Percentiles rank a stretch among this genome's conserved stretches.
Conservation (phyloP, 805 yeast genomes). For the Yamadazyma tumulicola region DNA sequence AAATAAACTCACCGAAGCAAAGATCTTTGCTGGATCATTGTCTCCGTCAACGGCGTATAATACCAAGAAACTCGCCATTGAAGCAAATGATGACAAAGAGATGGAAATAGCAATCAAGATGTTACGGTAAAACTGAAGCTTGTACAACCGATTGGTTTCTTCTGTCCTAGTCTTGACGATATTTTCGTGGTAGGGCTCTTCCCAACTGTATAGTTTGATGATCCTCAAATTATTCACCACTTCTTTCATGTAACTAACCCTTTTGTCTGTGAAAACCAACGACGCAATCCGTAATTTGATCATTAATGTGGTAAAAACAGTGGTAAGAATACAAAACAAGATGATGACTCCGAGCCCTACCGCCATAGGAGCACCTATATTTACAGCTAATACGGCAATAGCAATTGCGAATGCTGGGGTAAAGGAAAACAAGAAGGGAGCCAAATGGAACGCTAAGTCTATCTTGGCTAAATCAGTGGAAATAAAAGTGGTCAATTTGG, state of each 20-base stretch:
- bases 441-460: slow-evolving; percentile 68
- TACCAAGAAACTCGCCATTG: slow-evolving; percentile 52
- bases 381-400: slow-evolving; percentile 57
- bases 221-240: slow-evolving; percentile 71
- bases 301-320: slow-evolving; percentile 46
- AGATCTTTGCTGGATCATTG: slow-evolving; percentile 55
- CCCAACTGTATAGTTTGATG: slow-evolving; percentile 92
- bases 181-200: slow-evolving; percentile 62
- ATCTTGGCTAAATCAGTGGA: slow-evolving; percentile 80
- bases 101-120: slow-evolving; percentile 60
- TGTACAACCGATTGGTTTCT: slow-evolving; percentile 61
- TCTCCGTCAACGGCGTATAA: slow-evolving; percentile 27
- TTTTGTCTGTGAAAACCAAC: slow-evolving; percentile 64
- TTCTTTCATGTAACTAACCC: slow-evolving; percentile 76
- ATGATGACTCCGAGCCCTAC: slow-evolving; percentile 62
- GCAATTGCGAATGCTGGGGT: slow-evolving; percentile 64
- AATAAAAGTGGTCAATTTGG: slow-evolving; percentile 70
- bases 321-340: slow-evolving; percentile 47
- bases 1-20: slow-evolving; percentile 68
- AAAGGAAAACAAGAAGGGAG: slow-evolving; percentile 58
- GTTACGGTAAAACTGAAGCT: slow-evolving; percentile 64
- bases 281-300: slow-evolving; percentile 54
- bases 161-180: slow-evolving; percentile 51
- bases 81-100: slow-evolving; percentile 65
- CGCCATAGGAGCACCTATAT: slow-evolving; percentile 69